Percentiles rank a stretch among this genome's conserved stretches.
Evolutionary conservation across 2,329 filamentous ascomycete genomes (phyloP).

Genomic region (Cladosporium sp.): DNA sequence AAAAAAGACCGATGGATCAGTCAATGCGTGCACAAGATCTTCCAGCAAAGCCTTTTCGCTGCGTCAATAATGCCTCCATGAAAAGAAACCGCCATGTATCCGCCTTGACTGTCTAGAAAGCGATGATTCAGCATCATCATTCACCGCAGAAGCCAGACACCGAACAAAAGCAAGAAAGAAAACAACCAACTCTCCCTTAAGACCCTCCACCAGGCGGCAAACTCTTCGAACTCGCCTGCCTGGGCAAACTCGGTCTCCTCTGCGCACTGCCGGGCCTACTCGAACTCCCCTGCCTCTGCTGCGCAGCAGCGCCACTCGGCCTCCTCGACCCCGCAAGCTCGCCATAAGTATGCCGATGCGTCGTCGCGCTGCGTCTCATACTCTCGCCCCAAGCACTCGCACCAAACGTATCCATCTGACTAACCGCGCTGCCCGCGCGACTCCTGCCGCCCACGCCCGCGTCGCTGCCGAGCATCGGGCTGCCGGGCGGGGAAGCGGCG

Average conservation of each 20-base stretch:
- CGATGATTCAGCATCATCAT: too few species aligned
- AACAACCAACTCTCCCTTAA: too few species aligned
- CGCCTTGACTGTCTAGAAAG: too few species aligned
- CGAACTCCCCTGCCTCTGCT: slow-evolving; percentile 3
- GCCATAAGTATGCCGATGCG: slow-evolving; percentile 35
- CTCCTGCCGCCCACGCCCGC: slow-evolving; percentile 42
- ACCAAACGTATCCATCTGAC: slow-evolving; percentile 75
- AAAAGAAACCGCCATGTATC: too few species aligned
- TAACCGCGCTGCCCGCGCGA: slow-evolving; percentile 65
- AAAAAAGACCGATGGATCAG: too few species aligned
- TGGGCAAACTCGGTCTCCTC: not conserved
- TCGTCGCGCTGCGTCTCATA: slow-evolving; percentile 76
- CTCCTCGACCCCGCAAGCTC: not conserved
- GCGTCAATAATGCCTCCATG: too few species aligned
- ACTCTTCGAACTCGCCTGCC: not conserved
- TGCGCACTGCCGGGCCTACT: too few species aligned
- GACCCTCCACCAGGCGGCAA: too few species aligned
- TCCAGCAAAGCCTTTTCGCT: too few species aligned
- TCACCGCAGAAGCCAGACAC: too few species aligned
- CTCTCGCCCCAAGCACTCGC: slow-evolving; percentile 92
- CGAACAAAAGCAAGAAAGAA: too few species aligned
- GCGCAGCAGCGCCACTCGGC: not conserved
- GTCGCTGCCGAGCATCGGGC: slow-evolving; percentile 18
- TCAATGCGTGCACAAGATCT: too few species aligned
- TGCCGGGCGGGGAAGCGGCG: slow-evolving; percentile 29